A percentile compares a stretch with the other conserved stretches of the same genome.
Conservation (phyloP, 2,329 filamentous ascomycete species). For the Truncatella angustata region DNA sequence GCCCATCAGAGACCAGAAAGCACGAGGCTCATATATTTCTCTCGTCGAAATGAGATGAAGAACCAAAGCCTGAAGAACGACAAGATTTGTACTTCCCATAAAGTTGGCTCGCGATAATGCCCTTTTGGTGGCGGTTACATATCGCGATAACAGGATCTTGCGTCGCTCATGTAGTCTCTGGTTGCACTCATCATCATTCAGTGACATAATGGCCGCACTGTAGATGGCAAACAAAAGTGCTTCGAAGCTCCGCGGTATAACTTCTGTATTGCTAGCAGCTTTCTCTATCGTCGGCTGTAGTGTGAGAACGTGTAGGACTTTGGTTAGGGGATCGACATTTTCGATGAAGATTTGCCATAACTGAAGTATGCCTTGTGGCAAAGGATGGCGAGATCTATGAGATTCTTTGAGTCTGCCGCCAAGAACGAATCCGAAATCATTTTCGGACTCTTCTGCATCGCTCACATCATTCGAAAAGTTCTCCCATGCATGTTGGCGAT, state of each 20-base stretch:
- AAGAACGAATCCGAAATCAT: constrained; percentile 25
- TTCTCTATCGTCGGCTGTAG: neutral
- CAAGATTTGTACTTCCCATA: constrained; percentile 48
- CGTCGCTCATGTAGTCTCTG: constrained; percentile 34
- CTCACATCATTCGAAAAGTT: constrained; percentile 18
- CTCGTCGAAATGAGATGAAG: constrained; percentile 42
- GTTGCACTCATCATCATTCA: constrained; percentile 40
- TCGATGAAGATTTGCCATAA: constrained; percentile 6
- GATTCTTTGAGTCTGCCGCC: constrained; percentile 9
- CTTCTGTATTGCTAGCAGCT: neutral
- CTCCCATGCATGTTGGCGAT: constrained; percentile 14
- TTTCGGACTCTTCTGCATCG: constrained; percentile 18
- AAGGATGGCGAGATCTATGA: constrained; percentile 5
- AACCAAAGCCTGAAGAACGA: constrained; percentile 52
- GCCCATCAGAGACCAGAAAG: constrained; percentile 50
- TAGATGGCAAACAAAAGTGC: constrained; percentile 39
- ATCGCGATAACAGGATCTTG: constrained; percentile 31
- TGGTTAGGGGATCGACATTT: constrained; percentile 5
- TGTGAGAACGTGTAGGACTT: constrained; percentile 1
- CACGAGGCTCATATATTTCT: constrained; percentile 41
- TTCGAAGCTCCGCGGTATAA: neutral
- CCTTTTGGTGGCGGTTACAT: constrained; percentile 40
- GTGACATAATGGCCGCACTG: constrained; percentile 35
- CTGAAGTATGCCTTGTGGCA: constrained; percentile 5
- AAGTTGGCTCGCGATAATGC: constrained; percentile 50